Base-by-base conservation (phyloP, 257 asterid genomes). In the Prunella vulgaris region DNA sequence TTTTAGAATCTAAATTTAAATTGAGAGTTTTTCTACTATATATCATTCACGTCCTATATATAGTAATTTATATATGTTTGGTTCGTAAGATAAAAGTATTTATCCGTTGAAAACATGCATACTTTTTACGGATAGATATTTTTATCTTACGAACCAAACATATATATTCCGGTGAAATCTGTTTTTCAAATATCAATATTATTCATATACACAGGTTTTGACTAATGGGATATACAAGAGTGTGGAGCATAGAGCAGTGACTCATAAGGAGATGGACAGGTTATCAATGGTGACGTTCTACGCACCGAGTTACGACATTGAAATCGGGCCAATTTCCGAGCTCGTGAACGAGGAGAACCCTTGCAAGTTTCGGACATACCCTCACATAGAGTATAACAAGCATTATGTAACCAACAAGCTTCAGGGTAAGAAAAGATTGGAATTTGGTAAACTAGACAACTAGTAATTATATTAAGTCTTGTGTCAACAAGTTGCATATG, bases 221-320 rank as follows among this genome's bases (percentile, higher is more conserved):
- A 89, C 84, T 22, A 94, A 94, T 72, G 99, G 97, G 14, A 86
- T 83, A 66, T 91, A 91, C 89, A 94, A 89, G 80, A 94, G 99
- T 73, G 95, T 91, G 75, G 99, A 91, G 75, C 99, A 94, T 48
- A 86, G 97, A 78, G 97, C 97, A 61, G 96, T 94, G 84, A 80
- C 99, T 0, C 80, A 91, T 42, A 79, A 69, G 65, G 92, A 91
- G 74, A 87, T 80, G 35, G 96, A 94, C 51, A 85, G 97, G 40
- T 82, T 94, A 8, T 94, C 97, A n/a, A 84, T 94, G 64, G 99
- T 94, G 21, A 94, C 99, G 72, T 94, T 94, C 49, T 94, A 94
- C 67, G 97, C 99, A 30, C 99, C 99, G 32, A 85, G 96, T 59
- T 91, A 94, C 60, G 99, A 87, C 4, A 64, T 81, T 3, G 97